Conservation (phyloP, 768 basidiomycete genomes). For the Hygrophoropsis aurantiaca region DNA sequence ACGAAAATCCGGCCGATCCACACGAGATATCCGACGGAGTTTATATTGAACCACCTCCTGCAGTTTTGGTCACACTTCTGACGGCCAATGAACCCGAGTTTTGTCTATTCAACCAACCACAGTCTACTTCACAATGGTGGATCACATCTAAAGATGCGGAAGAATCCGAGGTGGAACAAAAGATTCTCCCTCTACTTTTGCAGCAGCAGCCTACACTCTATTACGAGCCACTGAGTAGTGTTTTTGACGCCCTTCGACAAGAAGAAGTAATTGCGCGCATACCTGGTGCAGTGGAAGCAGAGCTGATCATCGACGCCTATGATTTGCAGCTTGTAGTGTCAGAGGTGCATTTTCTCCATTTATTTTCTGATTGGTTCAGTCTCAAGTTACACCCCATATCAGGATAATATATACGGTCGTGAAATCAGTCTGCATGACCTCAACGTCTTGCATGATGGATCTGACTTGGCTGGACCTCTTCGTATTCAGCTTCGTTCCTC, state of each 20-base stretch:
- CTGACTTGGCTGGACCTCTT: slow-evolving; percentile 60
- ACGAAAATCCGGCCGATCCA: slow-evolving; percentile 35
- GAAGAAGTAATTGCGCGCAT: slow-evolving; percentile 43
- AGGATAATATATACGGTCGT: slow-evolving; percentile 72
- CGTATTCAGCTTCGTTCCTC: slow-evolving; percentile 51
- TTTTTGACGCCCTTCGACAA: slow-evolving; percentile 72
- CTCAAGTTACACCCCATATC: slow-evolving; percentile 4
- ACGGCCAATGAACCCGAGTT: slow-evolving; percentile 42
- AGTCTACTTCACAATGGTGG: slow-evolving; percentile 22
- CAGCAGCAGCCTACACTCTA: slow-evolving; percentile 68
- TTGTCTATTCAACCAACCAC: slow-evolving; percentile 58
- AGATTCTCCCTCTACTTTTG: slow-evolving; percentile 47
- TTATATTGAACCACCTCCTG: slow-evolving; percentile 74
- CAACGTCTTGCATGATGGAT: slow-evolving; percentile 66
- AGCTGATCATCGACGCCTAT: slow-evolving; percentile 69
- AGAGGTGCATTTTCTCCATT: slow-evolving; percentile 46
- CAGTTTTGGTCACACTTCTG: slow-evolving; percentile 51
- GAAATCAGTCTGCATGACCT: slow-evolving; percentile 74
- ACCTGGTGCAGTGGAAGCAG: slow-evolving; percentile 51
- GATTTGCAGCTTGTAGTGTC: slow-evolving; percentile 63
- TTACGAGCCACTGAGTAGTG: slow-evolving; percentile 68
- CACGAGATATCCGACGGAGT: slow-evolving; percentile 66
- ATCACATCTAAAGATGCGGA: slow-evolving; percentile 20
- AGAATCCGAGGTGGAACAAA: slow-evolving; percentile 15
- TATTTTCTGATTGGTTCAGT: not conserved